Percentiles rank a stretch among this genome's conserved stretches.
phyloP scores from a whole-genome alignment of 2,329 filamentous ascomycete species.

The Colletotrichum caudatum region DNA sequence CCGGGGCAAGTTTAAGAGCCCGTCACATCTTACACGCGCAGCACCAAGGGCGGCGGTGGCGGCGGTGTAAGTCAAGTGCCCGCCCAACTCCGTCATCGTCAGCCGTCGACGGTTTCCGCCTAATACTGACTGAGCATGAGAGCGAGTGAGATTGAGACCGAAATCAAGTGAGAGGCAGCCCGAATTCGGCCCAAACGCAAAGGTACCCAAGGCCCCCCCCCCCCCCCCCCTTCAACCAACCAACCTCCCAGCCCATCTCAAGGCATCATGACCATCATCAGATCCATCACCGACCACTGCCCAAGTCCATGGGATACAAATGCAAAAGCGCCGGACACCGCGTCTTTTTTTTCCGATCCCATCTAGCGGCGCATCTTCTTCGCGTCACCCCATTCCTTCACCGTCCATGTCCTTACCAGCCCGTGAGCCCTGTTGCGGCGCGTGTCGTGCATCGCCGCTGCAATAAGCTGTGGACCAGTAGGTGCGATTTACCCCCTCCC shows the following conservation, averaged over 20 bases:
- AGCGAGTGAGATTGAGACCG: not conserved
- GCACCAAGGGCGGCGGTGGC: constrained; percentile 15
- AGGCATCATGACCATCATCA: constrained; percentile 26
- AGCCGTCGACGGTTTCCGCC: constrained; percentile 26
- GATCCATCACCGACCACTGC: constrained; percentile 5
- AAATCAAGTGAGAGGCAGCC: constrained; percentile 23
- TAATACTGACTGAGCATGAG: not conserved
- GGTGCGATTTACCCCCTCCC: too few relatives aligned
- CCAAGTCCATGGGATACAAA: constrained; percentile 15
- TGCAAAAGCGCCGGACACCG: constrained; percentile 1
- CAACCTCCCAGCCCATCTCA: not conserved
- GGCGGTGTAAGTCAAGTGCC: constrained; percentile 33
- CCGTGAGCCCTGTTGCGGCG: constrained; percentile 11
- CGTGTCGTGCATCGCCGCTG: constrained; percentile 25
- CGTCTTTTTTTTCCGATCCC: constrained; percentile 26
- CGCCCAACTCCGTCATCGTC: constrained; percentile 36
- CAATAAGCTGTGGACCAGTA: constrained; percentile 17
- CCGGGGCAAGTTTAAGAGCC: constrained; percentile 9
- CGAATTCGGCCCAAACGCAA: constrained; percentile 33
- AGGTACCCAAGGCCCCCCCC: constrained; percentile 29
- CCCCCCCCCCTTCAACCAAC: not conserved
- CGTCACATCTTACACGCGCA: constrained; percentile 24
- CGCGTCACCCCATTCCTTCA: constrained; percentile 34
- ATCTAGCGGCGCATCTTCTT: constrained; percentile 40
- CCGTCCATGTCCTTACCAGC: not conserved